phyloP scores from a whole-genome alignment of 2,329 filamentous ascomycete genomes.

The Pseudogymnoascus sp. region DNA sequence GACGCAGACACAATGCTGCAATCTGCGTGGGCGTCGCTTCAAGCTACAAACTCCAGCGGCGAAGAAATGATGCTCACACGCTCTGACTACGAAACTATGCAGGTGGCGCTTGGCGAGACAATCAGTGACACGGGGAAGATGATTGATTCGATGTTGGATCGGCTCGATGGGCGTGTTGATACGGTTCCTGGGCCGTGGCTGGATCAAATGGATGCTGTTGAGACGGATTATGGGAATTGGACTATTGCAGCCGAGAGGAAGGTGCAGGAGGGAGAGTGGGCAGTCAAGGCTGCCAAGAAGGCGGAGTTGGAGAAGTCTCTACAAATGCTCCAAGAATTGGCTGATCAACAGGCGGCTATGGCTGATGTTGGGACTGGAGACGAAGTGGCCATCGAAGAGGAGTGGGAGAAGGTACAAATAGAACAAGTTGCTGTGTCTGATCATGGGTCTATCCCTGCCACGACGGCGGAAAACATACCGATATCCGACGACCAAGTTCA shows the following conservation, averaged over 20 bases:
- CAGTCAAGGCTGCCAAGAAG: conserved; percentile 22
- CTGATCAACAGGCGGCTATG: conserved; percentile 12
- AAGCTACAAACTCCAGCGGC: neutral
- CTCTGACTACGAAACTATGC: conserved; percentile 45
- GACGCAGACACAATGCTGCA: conserved; percentile 58
- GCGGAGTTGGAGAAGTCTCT: conserved; percentile 25
- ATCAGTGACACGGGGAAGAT: conserved; percentile 63
- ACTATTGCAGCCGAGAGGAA: conserved; percentile 67
- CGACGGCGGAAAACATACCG: neutral
- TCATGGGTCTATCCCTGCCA: neutral
- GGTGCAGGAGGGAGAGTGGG: conserved; percentile 60
- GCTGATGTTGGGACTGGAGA: conserved; percentile 6
- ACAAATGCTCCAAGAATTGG: conserved; percentile 19
- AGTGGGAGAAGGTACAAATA: conserved; percentile 13
- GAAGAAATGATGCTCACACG: conserved; percentile 11
- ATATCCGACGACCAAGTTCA: neutral
- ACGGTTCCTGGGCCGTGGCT: conserved; percentile 83
- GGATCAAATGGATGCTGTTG: conserved; percentile 73
- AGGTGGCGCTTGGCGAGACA: conserved; percentile 57
- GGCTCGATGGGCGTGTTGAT: conserved; percentile 75
- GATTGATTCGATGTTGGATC: conserved; percentile 80
- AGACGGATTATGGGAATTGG: conserved; percentile 75
- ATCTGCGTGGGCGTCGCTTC: conserved; percentile 52
- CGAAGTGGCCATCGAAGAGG: conserved; percentile 11
- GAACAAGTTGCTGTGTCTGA: neutral